Evolutionary conservation across 2,329 filamentous ascomycete species (phyloP).

Genomic region (Elsinoe australis): DNA sequence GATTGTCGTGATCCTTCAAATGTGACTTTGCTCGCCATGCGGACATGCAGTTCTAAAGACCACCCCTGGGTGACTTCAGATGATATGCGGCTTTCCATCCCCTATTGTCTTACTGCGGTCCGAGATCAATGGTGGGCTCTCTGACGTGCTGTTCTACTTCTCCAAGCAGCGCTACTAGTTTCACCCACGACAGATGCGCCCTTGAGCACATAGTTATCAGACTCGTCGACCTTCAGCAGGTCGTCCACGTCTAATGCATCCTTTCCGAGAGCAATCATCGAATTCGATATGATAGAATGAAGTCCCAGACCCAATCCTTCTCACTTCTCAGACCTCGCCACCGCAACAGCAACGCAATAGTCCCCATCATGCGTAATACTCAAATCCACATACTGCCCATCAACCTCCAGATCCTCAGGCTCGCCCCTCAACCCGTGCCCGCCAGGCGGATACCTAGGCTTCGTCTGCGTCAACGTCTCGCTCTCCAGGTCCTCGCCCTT

Average conservation of each 20-base stretch:
- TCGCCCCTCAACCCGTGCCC: neutral
- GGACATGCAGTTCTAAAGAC: neutral
- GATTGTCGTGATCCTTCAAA: too few relatives aligned
- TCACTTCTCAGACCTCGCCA: conserved; percentile 26
- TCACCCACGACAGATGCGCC: conserved; percentile 8
- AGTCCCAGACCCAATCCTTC: neutral
- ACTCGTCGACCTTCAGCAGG: too few relatives aligned
- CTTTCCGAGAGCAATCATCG: too few relatives aligned
- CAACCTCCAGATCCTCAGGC: neutral
- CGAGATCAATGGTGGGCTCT: conserved; percentile 14
- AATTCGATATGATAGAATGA: neutral
- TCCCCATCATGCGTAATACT: conserved; percentile 85
- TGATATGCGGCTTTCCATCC: conserved; percentile 7
- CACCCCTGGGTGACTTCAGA: neutral
- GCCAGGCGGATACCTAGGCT: neutral
- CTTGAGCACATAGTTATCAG: too few relatives aligned
- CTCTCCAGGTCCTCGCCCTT: neutral
- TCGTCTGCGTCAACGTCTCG: neutral
- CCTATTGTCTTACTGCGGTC: conserved; percentile 9
- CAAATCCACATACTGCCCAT: conserved; percentile 54
- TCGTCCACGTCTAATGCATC: too few relatives aligned
- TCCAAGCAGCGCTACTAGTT: conserved; percentile 9
- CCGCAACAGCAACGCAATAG: conserved; percentile 58
- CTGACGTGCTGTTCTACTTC: conserved; percentile 12
- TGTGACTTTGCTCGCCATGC: neutral